A percentile compares a stretch with the other conserved stretches of the same genome.
Evolutionary conservation across 345 rosid species (phyloP).

Genomic region (Murraya koenigii): DNA sequence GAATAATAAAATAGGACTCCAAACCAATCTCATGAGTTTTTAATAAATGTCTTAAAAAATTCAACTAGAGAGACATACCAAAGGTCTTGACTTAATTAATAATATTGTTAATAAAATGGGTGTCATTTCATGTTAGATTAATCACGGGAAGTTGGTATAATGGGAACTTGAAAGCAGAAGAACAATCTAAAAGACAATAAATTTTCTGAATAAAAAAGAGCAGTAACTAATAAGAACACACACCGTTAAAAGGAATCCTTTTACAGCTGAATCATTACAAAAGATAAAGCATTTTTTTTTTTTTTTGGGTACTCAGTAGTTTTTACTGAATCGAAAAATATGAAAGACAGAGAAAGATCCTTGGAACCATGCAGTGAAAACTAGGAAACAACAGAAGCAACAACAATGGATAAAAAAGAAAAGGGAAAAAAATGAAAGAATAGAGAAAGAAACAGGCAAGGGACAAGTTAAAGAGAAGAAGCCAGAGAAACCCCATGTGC

Average conservation of each 20-base stretch:
- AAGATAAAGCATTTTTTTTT: not conserved
- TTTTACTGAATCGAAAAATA: not conserved
- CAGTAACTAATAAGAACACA: not conserved
- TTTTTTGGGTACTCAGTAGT: too few relatives aligned
- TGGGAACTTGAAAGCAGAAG: not conserved
- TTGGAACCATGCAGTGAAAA: not conserved
- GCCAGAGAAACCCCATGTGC: slow-evolving; percentile 33
- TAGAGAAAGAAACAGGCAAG: not conserved
- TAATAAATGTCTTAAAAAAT: not conserved
- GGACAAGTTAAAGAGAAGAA: slow-evolving; percentile 5
- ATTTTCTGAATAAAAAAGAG: not conserved
- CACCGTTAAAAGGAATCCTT: slow-evolving; percentile 4
- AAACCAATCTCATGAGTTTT: not conserved
- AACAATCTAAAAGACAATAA: not conserved
- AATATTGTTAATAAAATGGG: not conserved
- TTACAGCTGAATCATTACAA: not conserved
- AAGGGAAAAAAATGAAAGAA: too few relatives aligned
- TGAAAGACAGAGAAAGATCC: not conserved
- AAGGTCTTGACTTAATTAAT: not conserved
- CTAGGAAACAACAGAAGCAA: not conserved
- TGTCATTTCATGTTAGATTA: not conserved
- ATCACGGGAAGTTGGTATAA: too few relatives aligned
- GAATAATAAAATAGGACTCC: not conserved
- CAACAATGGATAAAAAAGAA: not conserved
- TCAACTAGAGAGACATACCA: not conserved